phyloP scores from a whole-genome alignment of 345 rosid species.

The Corchorus olitorius region DNA sequence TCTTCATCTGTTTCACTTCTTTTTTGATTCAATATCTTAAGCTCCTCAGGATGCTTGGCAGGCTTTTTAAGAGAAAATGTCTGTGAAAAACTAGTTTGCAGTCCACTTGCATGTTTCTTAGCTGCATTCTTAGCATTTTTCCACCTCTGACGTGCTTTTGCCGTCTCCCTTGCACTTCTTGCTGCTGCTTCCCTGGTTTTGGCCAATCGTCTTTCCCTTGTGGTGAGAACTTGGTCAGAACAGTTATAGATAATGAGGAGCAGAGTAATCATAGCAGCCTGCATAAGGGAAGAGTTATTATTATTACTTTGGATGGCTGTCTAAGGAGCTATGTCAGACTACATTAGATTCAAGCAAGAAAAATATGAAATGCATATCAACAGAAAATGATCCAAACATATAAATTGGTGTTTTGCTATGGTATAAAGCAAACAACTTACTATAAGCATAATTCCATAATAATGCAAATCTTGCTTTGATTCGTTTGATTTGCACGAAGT shows the following conservation, averaged over 20 bases:
- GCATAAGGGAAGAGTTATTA: constrained; percentile 33
- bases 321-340: background rate
- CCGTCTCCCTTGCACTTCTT: constrained; percentile 63
- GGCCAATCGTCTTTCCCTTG: constrained; percentile 73
- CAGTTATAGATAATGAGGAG: constrained; percentile 86
- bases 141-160: constrained; percentile 82
- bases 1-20: constrained; percentile 42
- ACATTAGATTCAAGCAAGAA: constrained; percentile 3
- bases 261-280: constrained; percentile 73
- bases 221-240: constrained; percentile 80
- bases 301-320: constrained; percentile 10
- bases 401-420: background rate
- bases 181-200: constrained; percentile 92
- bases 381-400: background rate
- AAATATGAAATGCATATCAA: background rate
- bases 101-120: constrained; percentile 63
- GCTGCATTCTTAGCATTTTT: constrained; percentile 69
- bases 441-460: constrained; percentile 78
- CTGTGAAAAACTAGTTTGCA: constrained; percentile 63
- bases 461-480: constrained; percentile 75
- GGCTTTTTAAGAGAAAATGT: constrained; percentile 58
- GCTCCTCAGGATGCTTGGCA: constrained; percentile 32
- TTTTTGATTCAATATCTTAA: constrained; percentile 46
- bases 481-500: constrained; percentile 68
- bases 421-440: constrained; percentile 46